Conservation (phyloP, 495 filamentous ascomycete species). For the Achaetomiella virescens region DNA sequence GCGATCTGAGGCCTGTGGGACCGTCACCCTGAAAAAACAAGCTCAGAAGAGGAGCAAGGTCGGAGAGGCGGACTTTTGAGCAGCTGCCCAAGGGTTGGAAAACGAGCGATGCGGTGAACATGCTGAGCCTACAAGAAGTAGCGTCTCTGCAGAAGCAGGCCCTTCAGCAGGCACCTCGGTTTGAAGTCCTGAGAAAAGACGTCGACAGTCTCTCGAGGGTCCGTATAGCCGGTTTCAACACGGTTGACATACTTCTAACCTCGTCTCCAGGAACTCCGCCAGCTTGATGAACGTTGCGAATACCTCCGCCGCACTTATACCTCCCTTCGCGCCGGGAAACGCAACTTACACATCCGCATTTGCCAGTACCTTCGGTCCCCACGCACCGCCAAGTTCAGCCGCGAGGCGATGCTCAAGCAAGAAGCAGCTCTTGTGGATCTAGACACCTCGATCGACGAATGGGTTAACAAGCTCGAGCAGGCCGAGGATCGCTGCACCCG, state of each 20-base stretch:
- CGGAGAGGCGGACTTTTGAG: conserved; percentile 48
- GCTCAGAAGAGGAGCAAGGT: conserved; percentile 36
- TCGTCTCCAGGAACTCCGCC: conserved; percentile 51
- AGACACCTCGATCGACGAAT: conserved; percentile 70
- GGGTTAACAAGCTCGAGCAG: conserved; percentile 64
- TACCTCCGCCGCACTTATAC: conserved; percentile 65
- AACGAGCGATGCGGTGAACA: conserved; percentile 42
- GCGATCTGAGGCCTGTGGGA: conserved; percentile 32
- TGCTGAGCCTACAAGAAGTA: conserved; percentile 46
- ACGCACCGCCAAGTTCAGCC: conserved; percentile 55
- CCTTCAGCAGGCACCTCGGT: conserved; percentile 54
- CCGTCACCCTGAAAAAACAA: conserved; percentile 25
- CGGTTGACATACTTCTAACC: conserved; percentile 14
- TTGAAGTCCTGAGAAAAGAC: conserved; percentile 58
- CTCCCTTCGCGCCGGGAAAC: conserved; percentile 59
- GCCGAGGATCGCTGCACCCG: conserved; percentile 66
- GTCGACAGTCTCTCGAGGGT: conserved; percentile 62
- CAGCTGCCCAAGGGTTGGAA: conserved; percentile 54
- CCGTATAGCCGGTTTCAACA: conserved; percentile 18
- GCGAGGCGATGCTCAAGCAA: conserved; percentile 65
- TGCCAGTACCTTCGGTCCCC: conserved; percentile 61
- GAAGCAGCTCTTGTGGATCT: conserved; percentile 67
- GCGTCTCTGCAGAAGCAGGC: conserved; percentile 55
- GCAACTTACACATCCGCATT: conserved; percentile 61
- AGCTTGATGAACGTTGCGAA: conserved; percentile 64